Conservation (phyloP, 2,329 filamentous ascomycete genomes). For the Calonectria pseudoreteaudii region DNA sequence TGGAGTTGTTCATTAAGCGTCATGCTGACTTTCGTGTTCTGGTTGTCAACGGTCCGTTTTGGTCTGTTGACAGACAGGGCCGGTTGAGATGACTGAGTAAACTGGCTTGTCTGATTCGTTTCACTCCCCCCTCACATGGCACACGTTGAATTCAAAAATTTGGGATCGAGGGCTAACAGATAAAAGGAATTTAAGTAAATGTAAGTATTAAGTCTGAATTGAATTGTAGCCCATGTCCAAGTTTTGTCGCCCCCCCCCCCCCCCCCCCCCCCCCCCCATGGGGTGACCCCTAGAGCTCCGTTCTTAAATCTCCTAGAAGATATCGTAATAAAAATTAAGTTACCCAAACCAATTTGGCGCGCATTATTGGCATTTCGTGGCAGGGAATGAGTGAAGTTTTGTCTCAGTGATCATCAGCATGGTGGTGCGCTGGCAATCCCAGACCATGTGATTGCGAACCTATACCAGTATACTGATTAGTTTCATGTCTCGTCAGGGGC, state of each 20-base stretch:
- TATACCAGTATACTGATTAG: neutral
- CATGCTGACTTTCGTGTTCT: slow-evolving; percentile 71
- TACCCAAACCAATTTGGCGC: neutral
- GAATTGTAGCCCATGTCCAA: neutral
- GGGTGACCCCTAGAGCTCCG: neutral
- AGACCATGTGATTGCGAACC: neutral
- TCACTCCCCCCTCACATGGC: neutral
- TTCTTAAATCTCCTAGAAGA: neutral
- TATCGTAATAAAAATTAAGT: neutral
- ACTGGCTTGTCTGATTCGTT: slow-evolving; percentile 69
- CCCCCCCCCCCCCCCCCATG: too few species aligned
- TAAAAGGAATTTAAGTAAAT: neutral
- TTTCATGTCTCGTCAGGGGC: neutral
- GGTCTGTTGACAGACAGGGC: slow-evolving; percentile 56
- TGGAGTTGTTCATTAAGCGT: slow-evolving; percentile 72
- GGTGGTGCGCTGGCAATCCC: too few species aligned
- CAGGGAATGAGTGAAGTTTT: neutral
- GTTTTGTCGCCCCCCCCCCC: too few species aligned
- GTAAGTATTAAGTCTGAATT: neutral
- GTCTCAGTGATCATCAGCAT: neutral
- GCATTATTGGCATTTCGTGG: neutral
- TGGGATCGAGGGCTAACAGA: slow-evolving; percentile 5
- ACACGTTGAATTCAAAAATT: neutral
- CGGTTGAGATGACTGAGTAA: slow-evolving; percentile 76
- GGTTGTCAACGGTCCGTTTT: slow-evolving; percentile 67